Percentiles rank a stretch among this genome's conserved stretches.
phyloP scores from a whole-genome alignment of 1,284 basidiomycete genomes.

The Leccinum fuscescens region DNA sequence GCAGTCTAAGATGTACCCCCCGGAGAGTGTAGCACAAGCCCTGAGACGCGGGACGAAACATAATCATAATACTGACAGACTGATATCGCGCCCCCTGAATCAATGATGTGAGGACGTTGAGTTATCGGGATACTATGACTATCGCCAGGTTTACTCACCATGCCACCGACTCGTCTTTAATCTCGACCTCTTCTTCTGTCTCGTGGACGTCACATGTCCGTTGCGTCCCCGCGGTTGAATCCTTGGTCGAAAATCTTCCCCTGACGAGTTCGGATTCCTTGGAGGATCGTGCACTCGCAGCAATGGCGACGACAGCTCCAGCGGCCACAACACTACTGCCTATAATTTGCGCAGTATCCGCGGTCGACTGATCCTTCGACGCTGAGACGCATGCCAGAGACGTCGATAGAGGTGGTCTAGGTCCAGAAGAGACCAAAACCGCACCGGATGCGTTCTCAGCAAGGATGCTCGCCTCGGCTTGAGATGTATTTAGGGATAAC shows the following conservation, averaged over 20 bases:
- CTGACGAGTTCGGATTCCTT: background rate
- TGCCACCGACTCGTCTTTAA: background rate
- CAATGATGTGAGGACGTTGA: background rate
- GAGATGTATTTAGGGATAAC: background rate
- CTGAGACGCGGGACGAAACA: background rate
- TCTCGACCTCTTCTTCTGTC: background rate
- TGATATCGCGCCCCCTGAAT: slow-evolving; percentile 4
- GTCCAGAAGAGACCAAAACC: background rate
- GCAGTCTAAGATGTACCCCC: background rate
- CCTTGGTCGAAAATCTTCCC: background rate
- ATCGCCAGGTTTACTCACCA: slow-evolving; percentile 7
- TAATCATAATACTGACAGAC: too few relatives aligned
- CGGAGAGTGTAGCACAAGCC: background rate
- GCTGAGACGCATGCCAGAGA: background rate
- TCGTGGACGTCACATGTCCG: background rate
- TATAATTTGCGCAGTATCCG: background rate
- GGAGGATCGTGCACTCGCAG: background rate
- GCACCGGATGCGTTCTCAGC: too few relatives aligned
- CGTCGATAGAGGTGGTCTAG: background rate
- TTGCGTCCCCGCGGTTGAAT: background rate
- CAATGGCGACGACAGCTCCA: background rate
- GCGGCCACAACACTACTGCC: background rate
- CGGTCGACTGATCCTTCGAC: background rate
- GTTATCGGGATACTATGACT: background rate
- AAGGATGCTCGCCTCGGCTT: background rate